These are phyloP conservation scores for Kluyveromyces siamensis DNA, from an alignment of 805 yeast species.

Conservation along the genomic window DNA sequence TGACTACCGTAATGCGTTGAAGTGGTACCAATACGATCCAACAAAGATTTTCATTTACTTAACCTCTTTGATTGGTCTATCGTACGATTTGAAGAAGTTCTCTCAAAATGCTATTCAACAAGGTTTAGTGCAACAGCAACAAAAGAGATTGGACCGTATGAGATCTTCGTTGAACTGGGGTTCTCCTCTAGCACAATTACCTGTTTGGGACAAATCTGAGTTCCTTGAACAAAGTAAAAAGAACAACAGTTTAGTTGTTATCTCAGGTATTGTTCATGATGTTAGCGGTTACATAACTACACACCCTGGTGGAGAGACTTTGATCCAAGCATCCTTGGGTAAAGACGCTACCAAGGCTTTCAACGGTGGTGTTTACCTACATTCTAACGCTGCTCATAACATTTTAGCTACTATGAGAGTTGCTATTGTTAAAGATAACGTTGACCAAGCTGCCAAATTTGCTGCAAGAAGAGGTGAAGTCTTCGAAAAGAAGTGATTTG, in stretches of 20 bases:
- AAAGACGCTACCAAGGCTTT: slow-evolving; percentile 79
- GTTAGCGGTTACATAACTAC: slow-evolving; percentile 58
- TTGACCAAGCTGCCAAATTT: slow-evolving; percentile 42
- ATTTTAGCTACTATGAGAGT: slow-evolving; percentile 75
- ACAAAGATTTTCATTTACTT: slow-evolving; percentile 56
- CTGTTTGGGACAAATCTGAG: slow-evolving; percentile 63
- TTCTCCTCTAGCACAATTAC: slow-evolving; percentile 52
- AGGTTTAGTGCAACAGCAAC: slow-evolving; percentile 75
- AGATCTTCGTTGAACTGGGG: slow-evolving; percentile 68
- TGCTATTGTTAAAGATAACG: slow-evolving; percentile 64
- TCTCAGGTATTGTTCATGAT: slow-evolving; percentile 74
- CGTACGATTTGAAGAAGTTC: slow-evolving; percentile 66
- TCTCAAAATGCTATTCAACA: slow-evolving; percentile 76
- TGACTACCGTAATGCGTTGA: slow-evolving; percentile 79
- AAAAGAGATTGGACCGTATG: slow-evolving; percentile 63
- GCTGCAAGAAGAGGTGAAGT: slow-evolving; percentile 30
- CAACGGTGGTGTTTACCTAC: slow-evolving; percentile 80
- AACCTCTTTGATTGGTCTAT: slow-evolving; percentile 56
- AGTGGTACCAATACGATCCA: slow-evolving; percentile 85
- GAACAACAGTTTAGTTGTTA: slow-evolving; percentile 53
- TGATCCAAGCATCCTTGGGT: slow-evolving; percentile 61
- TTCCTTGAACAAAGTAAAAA: slow-evolving; percentile 43
- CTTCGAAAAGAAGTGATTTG: slow-evolving; percentile 13
- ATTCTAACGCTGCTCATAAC: slow-evolving; percentile 81
- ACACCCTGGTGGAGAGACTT: slow-evolving; percentile 80